Percentiles rank a stretch among this genome's conserved stretches.
phyloP scores from a whole-genome alignment of 331 rosid genomes.

The Rosa hybrid region DNA sequence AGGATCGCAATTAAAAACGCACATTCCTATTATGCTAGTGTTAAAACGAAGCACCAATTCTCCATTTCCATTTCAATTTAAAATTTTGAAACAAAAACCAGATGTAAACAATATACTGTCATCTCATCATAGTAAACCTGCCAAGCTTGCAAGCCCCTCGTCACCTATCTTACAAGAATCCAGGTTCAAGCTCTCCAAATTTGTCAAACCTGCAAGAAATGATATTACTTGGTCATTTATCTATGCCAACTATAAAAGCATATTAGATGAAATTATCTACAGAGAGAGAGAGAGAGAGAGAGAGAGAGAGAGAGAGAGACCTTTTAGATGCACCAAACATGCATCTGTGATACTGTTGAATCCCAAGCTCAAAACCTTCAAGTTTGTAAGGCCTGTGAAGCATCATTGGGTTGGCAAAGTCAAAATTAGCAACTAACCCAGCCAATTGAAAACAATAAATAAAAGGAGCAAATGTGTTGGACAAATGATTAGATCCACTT shows the following conservation, averaged over 20 bases:
- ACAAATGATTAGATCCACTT: slow-evolving; percentile 21
- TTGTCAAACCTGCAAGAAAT: slow-evolving; percentile 47
- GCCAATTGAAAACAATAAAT: not conserved
- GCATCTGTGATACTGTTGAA: slow-evolving; percentile 59
- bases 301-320: slow-evolving; percentile 20
- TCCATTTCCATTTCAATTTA: not conserved
- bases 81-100: not conserved
- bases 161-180: slow-evolving; percentile 71
- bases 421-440: slow-evolving; percentile 3
- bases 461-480: not conserved
- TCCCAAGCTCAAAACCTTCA: slow-evolving; percentile 64
- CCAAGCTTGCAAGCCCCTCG: slow-evolving; percentile 58
- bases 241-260: not conserved
- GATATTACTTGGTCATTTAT: slow-evolving; percentile 11
- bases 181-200: slow-evolving; percentile 66
- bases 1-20: slow-evolving; percentile 4
- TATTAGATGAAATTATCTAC: not conserved
- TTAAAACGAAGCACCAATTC: not conserved
- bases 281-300: not conserved
- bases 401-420: slow-evolving; percentile 21
- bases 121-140: slow-evolving; percentile 43
- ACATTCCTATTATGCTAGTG: not conserved
- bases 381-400: slow-evolving; percentile 55
- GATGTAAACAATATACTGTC: slow-evolving; percentile 11
- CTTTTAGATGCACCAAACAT: slow-evolving; percentile 62